Base-by-base conservation (phyloP, 2,329 filamentous ascomycete species). In the Sporothrix humicola region DNA sequence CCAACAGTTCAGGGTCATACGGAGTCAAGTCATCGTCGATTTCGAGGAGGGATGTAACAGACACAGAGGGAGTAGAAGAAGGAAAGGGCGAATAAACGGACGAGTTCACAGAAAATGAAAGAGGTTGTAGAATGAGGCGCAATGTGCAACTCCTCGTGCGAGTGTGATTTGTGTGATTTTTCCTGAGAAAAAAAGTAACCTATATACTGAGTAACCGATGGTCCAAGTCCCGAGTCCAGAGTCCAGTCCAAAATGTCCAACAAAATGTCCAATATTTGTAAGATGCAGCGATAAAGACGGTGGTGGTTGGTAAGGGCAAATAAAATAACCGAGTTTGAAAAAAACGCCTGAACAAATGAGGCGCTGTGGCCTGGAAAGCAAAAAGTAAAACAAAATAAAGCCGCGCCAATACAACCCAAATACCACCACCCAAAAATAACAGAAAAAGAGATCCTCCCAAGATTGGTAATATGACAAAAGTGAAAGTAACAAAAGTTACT, bases 121-220 rank as follows among this genome's bases (percentile, higher is more conserved):
- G 23, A 4, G 50, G 17, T 56, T n/a, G 37, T 23, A 23, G 56
- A 59, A n/a, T 63, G 37, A 63, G 46, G 61, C 12, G 61, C 42
- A 46, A 48, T 15, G 12, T 26, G n/a, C 42, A 26, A 48, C 61
- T 26, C 26, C 61, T 37, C 7, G 12, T 15, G n/a, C 9, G 42
- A 48, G 42, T 26, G 26, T 66, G 59, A 48, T 26, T 26, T 58
- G 8, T 23, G 20, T 2, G 20, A 56, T 37, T 23, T 26, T 63
- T 63, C 37, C 59, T 13, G 59, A 63, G 59, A 66, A 59, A 63
- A 63, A 58, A 66, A 66, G 61, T 26, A 66, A 26, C 12, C 61
- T 66, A 66, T 66, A 48, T 66, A 66, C 20, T 42, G 31, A 7
- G 31, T 37, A 37, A 5, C 31, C 31, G 2, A 37, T 6, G 5